Conservation (phyloP, 805 yeast genomes). For the Komagataella pseudopastoris region DNA sequence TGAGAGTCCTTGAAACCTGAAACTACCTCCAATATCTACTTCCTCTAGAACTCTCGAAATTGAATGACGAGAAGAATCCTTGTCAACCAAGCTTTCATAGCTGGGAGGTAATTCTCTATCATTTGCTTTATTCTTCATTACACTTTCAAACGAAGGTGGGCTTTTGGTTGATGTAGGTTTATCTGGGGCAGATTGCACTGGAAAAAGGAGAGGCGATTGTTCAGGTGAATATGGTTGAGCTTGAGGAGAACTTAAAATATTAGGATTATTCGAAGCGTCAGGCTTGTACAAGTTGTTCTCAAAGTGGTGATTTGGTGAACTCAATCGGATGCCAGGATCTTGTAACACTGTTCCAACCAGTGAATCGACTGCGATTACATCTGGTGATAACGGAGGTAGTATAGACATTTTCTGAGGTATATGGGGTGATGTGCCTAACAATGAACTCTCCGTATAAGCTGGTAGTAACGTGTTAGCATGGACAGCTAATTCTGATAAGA, state of each 20-base stretch:
- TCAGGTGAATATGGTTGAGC: constrained; percentile 46
- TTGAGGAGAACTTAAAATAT: constrained; percentile 43
- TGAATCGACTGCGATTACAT: constrained; percentile 31
- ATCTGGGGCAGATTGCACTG: not conserved
- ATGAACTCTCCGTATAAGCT: constrained; percentile 31
- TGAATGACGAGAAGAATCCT: constrained; percentile 4
- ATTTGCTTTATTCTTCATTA: constrained; percentile 23
- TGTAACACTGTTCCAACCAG: constrained; percentile 13
- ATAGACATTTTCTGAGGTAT: not conserved
- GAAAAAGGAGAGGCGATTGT: constrained; percentile 14
- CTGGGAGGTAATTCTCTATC: constrained; percentile 9
- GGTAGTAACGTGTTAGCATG: constrained; percentile 73
- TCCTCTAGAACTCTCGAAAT: constrained; percentile 4
- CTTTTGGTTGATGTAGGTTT: constrained; percentile 6
- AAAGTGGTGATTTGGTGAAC: constrained; percentile 12
- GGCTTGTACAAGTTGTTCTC: constrained; percentile 46
- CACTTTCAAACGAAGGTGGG: constrained; percentile 53
- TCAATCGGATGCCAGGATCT: constrained; percentile 4
- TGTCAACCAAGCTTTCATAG: constrained; percentile 4
- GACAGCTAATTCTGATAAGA: constrained; percentile 63
- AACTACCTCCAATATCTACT: constrained; percentile 17
- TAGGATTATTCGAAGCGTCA: constrained; percentile 4
- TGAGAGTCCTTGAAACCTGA: constrained; percentile 18
- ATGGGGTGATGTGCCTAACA: constrained; percentile 10
- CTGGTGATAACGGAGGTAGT: constrained; percentile 33